Evolutionary conservation across 371 early-diverging fungal genomes (phyloP).

Genomic region (Mucor plumbeus): DNA sequence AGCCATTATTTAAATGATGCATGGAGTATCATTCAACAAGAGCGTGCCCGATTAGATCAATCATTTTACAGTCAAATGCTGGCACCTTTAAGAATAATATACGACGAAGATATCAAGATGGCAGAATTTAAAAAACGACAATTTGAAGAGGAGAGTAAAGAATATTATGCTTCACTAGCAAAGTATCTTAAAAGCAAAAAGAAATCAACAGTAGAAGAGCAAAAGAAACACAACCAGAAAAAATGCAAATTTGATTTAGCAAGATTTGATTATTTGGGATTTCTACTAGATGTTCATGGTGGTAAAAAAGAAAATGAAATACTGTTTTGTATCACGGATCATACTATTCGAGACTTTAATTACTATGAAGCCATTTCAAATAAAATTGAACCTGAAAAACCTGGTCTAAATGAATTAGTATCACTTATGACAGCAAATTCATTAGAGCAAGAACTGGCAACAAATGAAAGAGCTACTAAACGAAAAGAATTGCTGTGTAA

Average conservation of each 20-base stretch:
- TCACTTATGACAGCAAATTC: conserved; percentile 42
- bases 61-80: conserved; percentile 25
- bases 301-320: conserved; percentile 73
- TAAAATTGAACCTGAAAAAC: conserved; percentile 28
- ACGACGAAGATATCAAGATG: conserved; percentile 64
- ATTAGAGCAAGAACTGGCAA: conserved; percentile 38
- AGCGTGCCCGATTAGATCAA: conserved; percentile 14
- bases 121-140: conserved; percentile 61
- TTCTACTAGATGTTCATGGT: conserved; percentile 65
- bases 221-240: conserved; percentile 28
- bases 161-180: conserved; percentile 61
- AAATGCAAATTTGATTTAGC: conserved; percentile 65
- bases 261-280: conserved; percentile 68
- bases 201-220: background rate
- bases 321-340: conserved; percentile 42
- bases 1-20: conserved; percentile 46
- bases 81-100: conserved; percentile 33
- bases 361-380: conserved; percentile 20
- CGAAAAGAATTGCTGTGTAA: conserved; percentile 19
- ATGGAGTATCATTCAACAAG: conserved; percentile 35
- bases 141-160: conserved; percentile 71
- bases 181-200: conserved; percentile 47
- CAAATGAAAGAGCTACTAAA: conserved; percentile 44
- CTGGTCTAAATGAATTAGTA: conserved; percentile 44
- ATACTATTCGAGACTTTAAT: conserved; percentile 43